Evolutionary conservation across 1,284 basidiomycete species (phyloP).

Genomic region (Ceratorhiza oryzae-sativae): DNA sequence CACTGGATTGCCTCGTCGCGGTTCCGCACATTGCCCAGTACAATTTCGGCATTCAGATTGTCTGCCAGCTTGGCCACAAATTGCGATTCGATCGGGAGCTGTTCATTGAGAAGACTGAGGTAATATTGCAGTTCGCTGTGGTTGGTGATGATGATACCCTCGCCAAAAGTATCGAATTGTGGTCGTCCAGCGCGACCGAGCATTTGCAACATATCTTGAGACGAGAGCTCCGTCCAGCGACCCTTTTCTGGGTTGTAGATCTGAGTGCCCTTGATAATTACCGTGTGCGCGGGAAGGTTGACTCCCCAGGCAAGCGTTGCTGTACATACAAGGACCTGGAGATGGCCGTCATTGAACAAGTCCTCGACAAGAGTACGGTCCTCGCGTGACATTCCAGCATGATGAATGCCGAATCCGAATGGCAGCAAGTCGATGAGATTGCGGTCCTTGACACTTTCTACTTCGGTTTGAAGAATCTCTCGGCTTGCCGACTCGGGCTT

Average conservation of each 20-base stretch:
- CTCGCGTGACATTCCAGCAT: conserved; percentile 97
- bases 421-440: conserved; percentile 91
- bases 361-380: conserved; percentile 95
- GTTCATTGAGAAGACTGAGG: conserved; percentile 90
- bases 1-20: conserved; percentile 97
- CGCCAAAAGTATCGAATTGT: conserved; percentile 96
- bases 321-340: conserved; percentile 96
- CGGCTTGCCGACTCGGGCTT: conserved; percentile 88
- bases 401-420: conserved; percentile 98
- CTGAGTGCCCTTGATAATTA: conserved; percentile 99
- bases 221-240: conserved; percentile 94
- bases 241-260: conserved; percentile 99
- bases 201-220: conserved; percentile 99
- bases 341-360: conserved; percentile 89
- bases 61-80: conserved; percentile 93
- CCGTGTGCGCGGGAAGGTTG: conserved; percentile 96
- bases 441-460: conserved; percentile 81
- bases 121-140: conserved; percentile 98
- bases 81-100: conserved; percentile 96
- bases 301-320: conserved; percentile 99
- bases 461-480: conserved; percentile 87
- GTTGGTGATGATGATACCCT: conserved; percentile 99
- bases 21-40: conserved; percentile 94
- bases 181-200: conserved; percentile 97
- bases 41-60: conserved; percentile 97